Evolutionary conservation across 768 basidiomycete genomes (phyloP).

Genomic region (Naganishia kalamii): DNA sequence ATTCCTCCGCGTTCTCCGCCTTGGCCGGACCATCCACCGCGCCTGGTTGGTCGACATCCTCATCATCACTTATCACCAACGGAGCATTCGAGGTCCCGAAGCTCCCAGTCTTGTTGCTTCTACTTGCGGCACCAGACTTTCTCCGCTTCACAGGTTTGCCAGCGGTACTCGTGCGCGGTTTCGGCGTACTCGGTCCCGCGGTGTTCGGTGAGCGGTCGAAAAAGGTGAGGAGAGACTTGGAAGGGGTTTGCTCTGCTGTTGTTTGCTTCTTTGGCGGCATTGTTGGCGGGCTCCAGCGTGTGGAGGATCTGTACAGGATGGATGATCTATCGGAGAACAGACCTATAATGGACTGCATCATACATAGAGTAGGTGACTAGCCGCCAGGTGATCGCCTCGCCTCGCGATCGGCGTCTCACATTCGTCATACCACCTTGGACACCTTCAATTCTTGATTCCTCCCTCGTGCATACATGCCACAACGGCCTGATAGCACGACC

Average conservation of each 20-base stretch:
- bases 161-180: neutral
- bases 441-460: no score
- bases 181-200: neutral
- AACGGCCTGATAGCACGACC: no score
- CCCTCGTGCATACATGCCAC: no score
- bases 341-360: no score
- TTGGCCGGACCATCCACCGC: neutral
- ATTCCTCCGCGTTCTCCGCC: slow-evolving; percentile 1
- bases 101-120: no score
- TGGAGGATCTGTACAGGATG: no score
- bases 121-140: no score
- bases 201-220: neutral
- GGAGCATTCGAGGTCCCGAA: slow-evolving; percentile 27
- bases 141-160: neutral
- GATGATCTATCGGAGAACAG: no score
- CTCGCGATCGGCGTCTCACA: no score
- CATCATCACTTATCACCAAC: slow-evolving; percentile 43
- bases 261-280: slow-evolving; percentile 12
- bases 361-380: no score
- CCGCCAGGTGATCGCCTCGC: no score
- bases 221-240: slow-evolving; percentile 2
- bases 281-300: neutral
- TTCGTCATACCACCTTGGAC: no score
- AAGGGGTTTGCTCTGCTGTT: neutral
- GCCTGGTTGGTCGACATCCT: slow-evolving; percentile 23